Base-by-base conservation (phyloP, 768 basidiomycete genomes). In the Amanita brunnescens region DNA sequence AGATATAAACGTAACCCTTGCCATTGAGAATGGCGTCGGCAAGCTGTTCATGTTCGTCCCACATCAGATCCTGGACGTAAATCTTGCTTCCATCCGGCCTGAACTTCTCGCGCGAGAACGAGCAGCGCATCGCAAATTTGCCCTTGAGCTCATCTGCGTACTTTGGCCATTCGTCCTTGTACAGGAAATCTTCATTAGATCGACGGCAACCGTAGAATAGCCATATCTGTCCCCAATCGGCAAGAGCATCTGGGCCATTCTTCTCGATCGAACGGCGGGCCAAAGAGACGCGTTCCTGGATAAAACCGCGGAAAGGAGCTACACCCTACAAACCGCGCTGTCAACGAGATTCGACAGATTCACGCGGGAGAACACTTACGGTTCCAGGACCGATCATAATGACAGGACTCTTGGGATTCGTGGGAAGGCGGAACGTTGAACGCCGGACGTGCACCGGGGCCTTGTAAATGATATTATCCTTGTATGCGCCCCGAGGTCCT, bases 301-400 rank as follows among this genome's bases (percentile, higher is more conserved):
- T 80, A 68, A 99, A 99, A 2, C 95, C 96, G 55, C 96, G 89
- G 90, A 99, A 99, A 7, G 96, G 96, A 41, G 96, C 96, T 51
- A 99, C 93, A 73, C 96, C 96, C 92, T 95, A 52, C 12, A 53
- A 53, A 26, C 41, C 58, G 57, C 55, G 40, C 41, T 54, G 44
- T 49, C 43, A 38, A 29, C 12, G 8, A 20, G 40, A 14, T 29
- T 47, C 52, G 9, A 38, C n/a, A 51, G 21, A 20, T 41, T 30
- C 37, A 34, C 26, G 45, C 41, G 21, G 2, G 49, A 23, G 16
- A 12, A 29, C 34, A 79, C 90, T 71, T 64, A 95, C 93, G 52
- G 94, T 99, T 48, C 96, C 96, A 55, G 96, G 96, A 37, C 96
- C 96, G 64, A 99, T 81, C 96, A 99, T 98, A 68, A 99, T 91